Evolutionary conservation across 2,329 filamentous ascomycete genomes (phyloP).

Genomic region (Fusarium armeniacum): DNA sequence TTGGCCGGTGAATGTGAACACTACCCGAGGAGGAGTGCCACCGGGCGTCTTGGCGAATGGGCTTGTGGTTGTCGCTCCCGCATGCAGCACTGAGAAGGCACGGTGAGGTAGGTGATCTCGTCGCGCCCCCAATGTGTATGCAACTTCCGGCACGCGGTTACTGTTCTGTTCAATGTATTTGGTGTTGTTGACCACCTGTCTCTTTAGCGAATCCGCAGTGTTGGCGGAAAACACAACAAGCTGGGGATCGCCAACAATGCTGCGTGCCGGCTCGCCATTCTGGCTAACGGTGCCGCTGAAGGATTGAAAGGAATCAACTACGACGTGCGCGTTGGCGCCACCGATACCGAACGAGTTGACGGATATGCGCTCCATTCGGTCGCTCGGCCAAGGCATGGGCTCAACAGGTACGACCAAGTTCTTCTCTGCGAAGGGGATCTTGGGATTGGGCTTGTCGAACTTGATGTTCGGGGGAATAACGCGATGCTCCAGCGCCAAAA

Average conservation of each 20-base stretch:
- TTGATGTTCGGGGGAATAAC: constrained; percentile 54
- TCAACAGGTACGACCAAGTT: constrained; percentile 49
- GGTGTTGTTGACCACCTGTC: constrained; percentile 10
- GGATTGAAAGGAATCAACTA: constrained; percentile 15
- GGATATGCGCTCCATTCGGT: constrained; percentile 47
- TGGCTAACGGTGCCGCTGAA: constrained; percentile 4
- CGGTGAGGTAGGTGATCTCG: constrained; percentile 9
- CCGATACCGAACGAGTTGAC: constrained; percentile 59
- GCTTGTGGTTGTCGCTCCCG: constrained; percentile 9
- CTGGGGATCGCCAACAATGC: constrained; percentile 5
- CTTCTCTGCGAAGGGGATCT: constrained; percentile 46
- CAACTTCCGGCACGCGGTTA: constrained; percentile 8
- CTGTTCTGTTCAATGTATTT: constrained; percentile 8
- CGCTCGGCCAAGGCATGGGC: constrained; percentile 48
- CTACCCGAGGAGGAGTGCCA: constrained; percentile 7
- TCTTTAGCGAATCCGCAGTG: constrained; percentile 7
- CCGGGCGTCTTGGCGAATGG: constrained; percentile 3
- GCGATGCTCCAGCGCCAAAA: constrained; percentile 52
- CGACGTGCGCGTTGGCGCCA: constrained; percentile 56
- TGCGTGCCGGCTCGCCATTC: neutral
- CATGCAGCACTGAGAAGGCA: constrained; percentile 10
- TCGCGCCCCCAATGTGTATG: constrained; percentile 11
- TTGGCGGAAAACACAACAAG: constrained; percentile 14
- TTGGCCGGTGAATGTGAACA: constrained; percentile 54
- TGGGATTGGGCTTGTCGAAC: constrained; percentile 50